phyloP scores from a whole-genome alignment of 2,329 filamentous ascomycete species.

The Xenoacremonium recifei region DNA sequence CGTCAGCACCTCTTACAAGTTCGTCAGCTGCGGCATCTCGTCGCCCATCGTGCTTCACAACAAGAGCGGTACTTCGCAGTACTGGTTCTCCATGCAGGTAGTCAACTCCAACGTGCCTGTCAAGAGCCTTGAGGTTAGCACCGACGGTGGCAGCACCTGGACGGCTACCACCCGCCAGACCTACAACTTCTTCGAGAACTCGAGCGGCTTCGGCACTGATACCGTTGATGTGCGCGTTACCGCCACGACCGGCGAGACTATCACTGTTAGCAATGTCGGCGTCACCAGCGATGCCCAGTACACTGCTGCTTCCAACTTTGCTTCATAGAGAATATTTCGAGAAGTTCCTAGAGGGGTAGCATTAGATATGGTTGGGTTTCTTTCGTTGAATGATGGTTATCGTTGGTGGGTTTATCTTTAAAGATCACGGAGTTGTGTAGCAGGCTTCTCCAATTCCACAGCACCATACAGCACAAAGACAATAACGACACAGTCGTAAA shows the following conservation, averaged over 20 bases:
- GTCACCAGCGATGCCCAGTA: constrained; percentile 32
- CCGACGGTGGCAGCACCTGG: constrained; percentile 59
- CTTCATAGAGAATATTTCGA: too few relatives aligned
- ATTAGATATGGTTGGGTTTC: too few relatives aligned
- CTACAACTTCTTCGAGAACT: constrained; percentile 64
- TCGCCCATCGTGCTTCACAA: constrained; percentile 41
- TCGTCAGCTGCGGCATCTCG: constrained; percentile 41
- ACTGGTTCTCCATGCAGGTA: constrained; percentile 53
- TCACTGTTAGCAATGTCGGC: constrained; percentile 51
- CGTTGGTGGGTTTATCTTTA: too few relatives aligned
- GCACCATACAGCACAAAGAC: too few relatives aligned
- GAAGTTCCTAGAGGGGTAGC: too few relatives aligned
- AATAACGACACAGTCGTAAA: too few relatives aligned
- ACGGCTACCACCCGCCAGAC: constrained; percentile 49
- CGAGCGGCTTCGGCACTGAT: constrained; percentile 52
- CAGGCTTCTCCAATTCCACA: too few relatives aligned
- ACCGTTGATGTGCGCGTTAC: constrained; percentile 57
- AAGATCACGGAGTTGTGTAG: too few relatives aligned
- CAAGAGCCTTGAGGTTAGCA: constrained; percentile 57
- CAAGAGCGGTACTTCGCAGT: constrained; percentile 42
- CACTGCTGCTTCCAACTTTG: constrained; percentile 33
- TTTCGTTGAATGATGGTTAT: too few relatives aligned
- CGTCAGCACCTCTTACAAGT: constrained; percentile 34
- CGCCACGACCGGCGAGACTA: constrained; percentile 46
- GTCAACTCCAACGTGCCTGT: constrained; percentile 60